These are phyloP conservation scores for Diaporthe capsici DNA, from an alignment of 2,329 filamentous ascomycete genomes.

Conservation along the genomic window DNA sequence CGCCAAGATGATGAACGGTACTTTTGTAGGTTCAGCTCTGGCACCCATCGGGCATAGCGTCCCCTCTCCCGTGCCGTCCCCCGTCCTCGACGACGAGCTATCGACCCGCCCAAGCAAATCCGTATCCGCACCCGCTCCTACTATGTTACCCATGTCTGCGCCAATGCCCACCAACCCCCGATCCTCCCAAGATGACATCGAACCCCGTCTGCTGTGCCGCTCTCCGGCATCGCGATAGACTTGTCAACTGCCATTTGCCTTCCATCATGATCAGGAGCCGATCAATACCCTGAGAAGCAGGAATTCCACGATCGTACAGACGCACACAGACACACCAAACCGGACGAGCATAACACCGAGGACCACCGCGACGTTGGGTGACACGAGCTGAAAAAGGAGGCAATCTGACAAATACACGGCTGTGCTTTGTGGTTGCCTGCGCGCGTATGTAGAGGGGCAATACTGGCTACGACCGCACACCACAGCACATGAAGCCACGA, in stretches of 20 bases:
- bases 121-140: neutral
- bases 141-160: neutral
- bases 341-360: neutral
- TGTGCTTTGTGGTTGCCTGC: neutral
- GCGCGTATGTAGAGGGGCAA: neutral
- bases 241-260: neutral
- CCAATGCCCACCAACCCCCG: neutral
- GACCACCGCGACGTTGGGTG: neutral
- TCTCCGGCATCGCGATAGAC: conserved; percentile 7
- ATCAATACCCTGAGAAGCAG: conserved; percentile 4
- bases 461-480: neutral
- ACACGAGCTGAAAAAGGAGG: conserved; percentile 31
- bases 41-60: conserved; percentile 8
- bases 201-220: conserved; percentile 23
- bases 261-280: neutral
- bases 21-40: conserved; percentile 26
- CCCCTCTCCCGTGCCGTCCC: neutral
- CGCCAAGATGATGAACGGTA: conserved; percentile 11
- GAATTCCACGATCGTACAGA: neutral
- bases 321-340: neutral
- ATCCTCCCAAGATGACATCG: conserved; percentile 13
- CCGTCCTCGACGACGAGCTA: neutral
- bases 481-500: neutral
- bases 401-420: conserved; percentile 19
- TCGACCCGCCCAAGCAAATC: neutral